Base-by-base conservation (phyloP, 306 rosid genomes). In the Trichosanthes cucumerina region DNA sequence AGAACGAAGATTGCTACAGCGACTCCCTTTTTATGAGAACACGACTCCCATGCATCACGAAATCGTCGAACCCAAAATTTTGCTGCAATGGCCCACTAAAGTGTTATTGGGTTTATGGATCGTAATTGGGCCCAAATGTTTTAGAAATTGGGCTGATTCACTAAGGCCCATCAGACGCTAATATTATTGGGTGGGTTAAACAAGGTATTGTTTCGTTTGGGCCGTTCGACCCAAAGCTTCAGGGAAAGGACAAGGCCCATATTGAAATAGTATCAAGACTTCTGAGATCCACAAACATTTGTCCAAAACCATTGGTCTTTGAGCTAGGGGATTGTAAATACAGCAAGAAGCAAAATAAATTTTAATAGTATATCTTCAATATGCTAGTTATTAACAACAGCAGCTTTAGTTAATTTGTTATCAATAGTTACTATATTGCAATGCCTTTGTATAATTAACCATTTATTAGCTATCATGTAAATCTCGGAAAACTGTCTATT, bases 1-100 rank as follows among this genome's bases (percentile, higher is more conserved):
- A 93, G 90, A 6, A 90, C 82, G 43, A 91, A 92, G 57, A 86
- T 57, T 56, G 85, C 90, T 7, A 90, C 62, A 13, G 92, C 92
- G 50, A 91, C 87, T 0, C 93, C 96, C 71, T 88, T 91, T 82
- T 93, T 93, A 88, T 93, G 96, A 46, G 92, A 81, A 80, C 98
- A 93, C 13, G 98, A 90, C 76, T 92, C 86, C 98, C 97, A 91
- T 3, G 93, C 93, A 80, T 93, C 98, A 1, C 87, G 86, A 31
- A 93, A 90, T 33, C 97, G 90, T 3, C 91, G 88, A 74, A 85
- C 81, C 98, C 98, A 93, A 87, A 91, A 91, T 75, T 85, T 88
- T 26, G 82, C 97, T 91, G 74, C 90, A 81, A 52, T 31, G 47
- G 23, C 58, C 36, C 76, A 44, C 0, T 3, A 5, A 21, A 12